Evolutionary conservation across 2,329 filamentous ascomycete species (phyloP).

Genomic region (Pseudocercospora crystallina): DNA sequence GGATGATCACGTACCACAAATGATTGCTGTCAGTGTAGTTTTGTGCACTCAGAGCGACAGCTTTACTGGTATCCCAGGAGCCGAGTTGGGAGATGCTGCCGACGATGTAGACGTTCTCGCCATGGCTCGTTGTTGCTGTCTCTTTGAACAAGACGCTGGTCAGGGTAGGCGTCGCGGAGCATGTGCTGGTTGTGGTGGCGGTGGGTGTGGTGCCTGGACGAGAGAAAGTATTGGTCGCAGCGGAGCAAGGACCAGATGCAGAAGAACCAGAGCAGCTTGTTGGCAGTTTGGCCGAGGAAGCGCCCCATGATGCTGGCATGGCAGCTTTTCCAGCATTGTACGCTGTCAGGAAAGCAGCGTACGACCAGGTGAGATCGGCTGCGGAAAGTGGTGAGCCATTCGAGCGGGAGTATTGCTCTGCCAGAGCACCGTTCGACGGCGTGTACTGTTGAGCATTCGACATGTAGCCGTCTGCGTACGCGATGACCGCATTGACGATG

Average conservation of each 20-base stretch:
- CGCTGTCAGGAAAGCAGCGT: slow-evolving; percentile 68
- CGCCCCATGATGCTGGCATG: slow-evolving; percentile 58
- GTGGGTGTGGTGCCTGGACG: slow-evolving; percentile 20
- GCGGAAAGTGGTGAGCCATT: slow-evolving; percentile 59
- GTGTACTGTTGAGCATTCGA: slow-evolving; percentile 47
- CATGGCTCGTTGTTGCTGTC: slow-evolving; percentile 51
- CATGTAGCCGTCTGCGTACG: slow-evolving; percentile 62
- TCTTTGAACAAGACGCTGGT: slow-evolving; percentile 45
- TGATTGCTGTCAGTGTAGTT: slow-evolving; percentile 60
- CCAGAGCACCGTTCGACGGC: slow-evolving; percentile 60
- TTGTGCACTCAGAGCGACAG: slow-evolving; percentile 57
- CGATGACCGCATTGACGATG: slow-evolving; percentile 60
- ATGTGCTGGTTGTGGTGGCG: slow-evolving; percentile 20
- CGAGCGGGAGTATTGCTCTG: slow-evolving; percentile 64
- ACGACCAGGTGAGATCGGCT: slow-evolving; percentile 70
- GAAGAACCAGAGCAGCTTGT: slow-evolving; percentile 27
- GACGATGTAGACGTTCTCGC: slow-evolving; percentile 65
- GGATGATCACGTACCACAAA: slow-evolving; percentile 58
- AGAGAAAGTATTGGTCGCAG: slow-evolving; percentile 30
- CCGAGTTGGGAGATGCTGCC: slow-evolving; percentile 62
- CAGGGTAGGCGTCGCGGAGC: slow-evolving; percentile 25
- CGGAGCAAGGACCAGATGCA: slow-evolving; percentile 28
- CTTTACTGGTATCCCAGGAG: slow-evolving; percentile 55
- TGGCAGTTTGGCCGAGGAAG: slow-evolving; percentile 24
- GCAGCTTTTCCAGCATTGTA: slow-evolving; percentile 56